Evolutionary conservation across 2,329 filamentous ascomycete species (phyloP).

Genomic region (Gnomoniopsis smithogilvyi): DNA sequence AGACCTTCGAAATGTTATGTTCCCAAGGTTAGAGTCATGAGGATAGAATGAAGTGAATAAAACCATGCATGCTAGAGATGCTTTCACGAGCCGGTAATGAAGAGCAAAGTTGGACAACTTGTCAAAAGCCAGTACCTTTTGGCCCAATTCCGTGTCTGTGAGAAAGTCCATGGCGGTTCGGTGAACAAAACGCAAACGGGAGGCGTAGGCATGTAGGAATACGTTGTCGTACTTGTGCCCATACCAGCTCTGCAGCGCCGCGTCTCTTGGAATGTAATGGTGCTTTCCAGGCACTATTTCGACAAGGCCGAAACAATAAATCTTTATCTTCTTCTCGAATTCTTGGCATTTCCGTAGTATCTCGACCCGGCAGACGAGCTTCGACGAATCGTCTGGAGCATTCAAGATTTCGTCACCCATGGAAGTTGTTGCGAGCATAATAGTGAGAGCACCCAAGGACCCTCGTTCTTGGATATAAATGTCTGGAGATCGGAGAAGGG

Average conservation of each 20-base stretch:
- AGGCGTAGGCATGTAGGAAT: too few species aligned
- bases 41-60: too few species aligned
- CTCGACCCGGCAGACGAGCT: neutral
- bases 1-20: too few species aligned
- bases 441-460: neutral
- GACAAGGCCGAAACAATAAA: neutral
- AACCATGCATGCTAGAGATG: neutral
- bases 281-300: neutral
- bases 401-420: neutral
- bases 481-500: neutral
- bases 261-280: neutral
- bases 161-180: slow-evolving; percentile 19
- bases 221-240: slow-evolving; percentile 1
- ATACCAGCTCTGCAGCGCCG: neutral
- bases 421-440: neutral
- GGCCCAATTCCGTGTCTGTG: neutral
- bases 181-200: neutral
- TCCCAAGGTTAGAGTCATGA: too few species aligned
- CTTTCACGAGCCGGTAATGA: neutral
- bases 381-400: neutral
- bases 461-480: neutral
- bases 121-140: neutral
- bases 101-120: neutral
- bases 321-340: neutral
- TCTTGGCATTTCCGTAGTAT: neutral